Evolutionary conservation across 2,329 filamentous ascomycete genomes (phyloP), one percentile per base, ranked within the genome.

Genomic region (Colletotrichum sp.): DNA sequence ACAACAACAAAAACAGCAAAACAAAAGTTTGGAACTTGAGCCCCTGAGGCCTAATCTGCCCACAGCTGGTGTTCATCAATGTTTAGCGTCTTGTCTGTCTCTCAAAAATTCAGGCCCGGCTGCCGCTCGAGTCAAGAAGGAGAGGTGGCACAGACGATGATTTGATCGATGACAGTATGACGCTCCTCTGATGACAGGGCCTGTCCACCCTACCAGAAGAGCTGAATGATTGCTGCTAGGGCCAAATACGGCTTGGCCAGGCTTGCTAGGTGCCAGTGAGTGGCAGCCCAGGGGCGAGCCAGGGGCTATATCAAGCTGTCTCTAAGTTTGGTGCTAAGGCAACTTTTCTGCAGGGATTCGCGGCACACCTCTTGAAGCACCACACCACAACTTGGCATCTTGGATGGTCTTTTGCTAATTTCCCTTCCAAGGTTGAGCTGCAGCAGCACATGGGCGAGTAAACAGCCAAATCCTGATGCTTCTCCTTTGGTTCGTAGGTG

Each of bases 371-470:
- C 72, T 60, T 73, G 70, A 68, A 73, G 70, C 70, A 75, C 70
- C 64, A 32, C 70, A 75, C 70, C 34, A 68, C 64, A 26, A 36
- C 70, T 69, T 75, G 70, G 73, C 73, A 75, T 65, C 73, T 73
- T 75, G 73, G 70, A 73, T 68, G 64, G 73, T 65, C 70, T 75
- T 72, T 73, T 68, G 73, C 36, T 75, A 75, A 75, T 75, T 75
- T 73, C 73, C 73, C 70, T 73, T 75, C 70, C 73, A 73, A 75
- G 73, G 73, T 75, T 60, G 64, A 65, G 70, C 72, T 73, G 73
- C 73, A 75, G 73, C 73, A 73, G 59, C 70, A 73, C 59, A 74
- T 64, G 61, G 68, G 59, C 68, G 60, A 66, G n/a, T 73, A 64
- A 69, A 65, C 57, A 69, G 6, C 69, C 57, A 64, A 68, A 73